phyloP scores from a whole-genome alignment of 2,329 filamentous ascomycete genomes.

The Fusarium sarcochroum region DNA sequence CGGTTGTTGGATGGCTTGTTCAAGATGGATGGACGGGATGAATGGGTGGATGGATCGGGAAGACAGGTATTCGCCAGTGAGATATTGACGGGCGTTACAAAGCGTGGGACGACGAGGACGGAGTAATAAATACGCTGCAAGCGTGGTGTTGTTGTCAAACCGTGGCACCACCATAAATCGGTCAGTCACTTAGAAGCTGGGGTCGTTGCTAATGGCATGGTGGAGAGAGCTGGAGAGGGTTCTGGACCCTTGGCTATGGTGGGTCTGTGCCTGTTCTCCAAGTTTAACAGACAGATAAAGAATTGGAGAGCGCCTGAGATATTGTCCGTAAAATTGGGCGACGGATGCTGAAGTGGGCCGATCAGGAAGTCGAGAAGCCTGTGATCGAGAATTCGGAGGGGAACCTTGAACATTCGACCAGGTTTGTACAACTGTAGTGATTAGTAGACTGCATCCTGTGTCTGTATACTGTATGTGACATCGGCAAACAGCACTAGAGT shows the following conservation, averaged over 20 bases:
- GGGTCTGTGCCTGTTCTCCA: slow-evolving; percentile 21
- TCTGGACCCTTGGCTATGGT: slow-evolving; percentile 38
- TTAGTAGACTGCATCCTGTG: no score
- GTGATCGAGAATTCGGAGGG: slow-evolving; percentile 23
- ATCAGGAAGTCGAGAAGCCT: slow-evolving; percentile 23
- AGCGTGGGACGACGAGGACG: slow-evolving; percentile 24
- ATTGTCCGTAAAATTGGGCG: background rate
- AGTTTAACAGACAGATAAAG: slow-evolving; percentile 10
- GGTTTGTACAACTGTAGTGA: slow-evolving; percentile 8
- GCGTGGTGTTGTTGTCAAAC: slow-evolving; percentile 42
- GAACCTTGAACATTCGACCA: slow-evolving; percentile 18
- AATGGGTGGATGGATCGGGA: slow-evolving; percentile 25
- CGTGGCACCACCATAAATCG: slow-evolving; percentile 41
- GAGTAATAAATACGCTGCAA: slow-evolving; percentile 30
- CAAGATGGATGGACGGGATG: slow-evolving; percentile 31
- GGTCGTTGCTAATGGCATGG: background rate
- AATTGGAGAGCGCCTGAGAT: slow-evolving; percentile 4
- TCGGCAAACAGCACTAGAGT: background rate
- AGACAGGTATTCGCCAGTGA: slow-evolving; percentile 25
- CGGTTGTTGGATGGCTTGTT: slow-evolving; percentile 16
- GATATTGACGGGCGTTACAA: slow-evolving; percentile 28
- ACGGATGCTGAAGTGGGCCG: slow-evolving; percentile 11
- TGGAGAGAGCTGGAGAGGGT: slow-evolving; percentile 24
- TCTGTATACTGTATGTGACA: slow-evolving; percentile 1
- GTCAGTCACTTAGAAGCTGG: slow-evolving; percentile 10